Evolutionary conservation across 106 monocot species (phyloP).

Genomic region (Agapanthus africanus): DNA sequence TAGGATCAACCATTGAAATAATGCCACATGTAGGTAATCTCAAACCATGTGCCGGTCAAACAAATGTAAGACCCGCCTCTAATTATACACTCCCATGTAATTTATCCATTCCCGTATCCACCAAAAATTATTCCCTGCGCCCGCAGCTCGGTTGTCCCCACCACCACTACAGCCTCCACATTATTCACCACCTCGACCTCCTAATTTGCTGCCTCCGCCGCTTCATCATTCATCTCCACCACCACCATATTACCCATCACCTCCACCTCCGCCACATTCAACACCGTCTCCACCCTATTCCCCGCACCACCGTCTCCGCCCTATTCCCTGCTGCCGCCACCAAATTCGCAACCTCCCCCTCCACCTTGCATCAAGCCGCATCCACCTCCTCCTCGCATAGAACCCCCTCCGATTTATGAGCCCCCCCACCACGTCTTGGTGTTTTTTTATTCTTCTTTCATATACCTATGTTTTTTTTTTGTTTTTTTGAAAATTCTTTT

Average conservation of each 20-base stretch:
- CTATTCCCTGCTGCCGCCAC: slow-evolving; percentile 4
- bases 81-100: too few species aligned
- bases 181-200: slow-evolving; percentile 9
- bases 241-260: background rate
- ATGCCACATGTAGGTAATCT: too few species aligned
- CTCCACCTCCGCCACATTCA: slow-evolving; percentile 8
- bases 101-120: too few species aligned
- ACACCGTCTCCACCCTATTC: slow-evolving; percentile 8
- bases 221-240: slow-evolving; percentile 7
- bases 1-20: too few species aligned
- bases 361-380: background rate
- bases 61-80: too few species aligned
- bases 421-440: slow-evolving; percentile 31
- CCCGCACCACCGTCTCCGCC: slow-evolving; percentile 9
- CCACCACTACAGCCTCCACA: slow-evolving; percentile 11
- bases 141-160: background rate
- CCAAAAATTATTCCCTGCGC: slow-evolving; percentile 2
- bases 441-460: slow-evolving; percentile 17
- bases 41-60: too few species aligned
- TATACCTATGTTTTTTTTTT: too few species aligned
- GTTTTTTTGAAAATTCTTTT: too few species aligned
- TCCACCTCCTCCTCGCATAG: too few species aligned
- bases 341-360: background rate
- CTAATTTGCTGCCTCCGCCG: background rate
- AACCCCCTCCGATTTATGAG: slow-evolving; percentile 9